phyloP scores from a whole-genome alignment of 495 filamentous ascomycete species.

The Trichocladium uniseriatum region DNA sequence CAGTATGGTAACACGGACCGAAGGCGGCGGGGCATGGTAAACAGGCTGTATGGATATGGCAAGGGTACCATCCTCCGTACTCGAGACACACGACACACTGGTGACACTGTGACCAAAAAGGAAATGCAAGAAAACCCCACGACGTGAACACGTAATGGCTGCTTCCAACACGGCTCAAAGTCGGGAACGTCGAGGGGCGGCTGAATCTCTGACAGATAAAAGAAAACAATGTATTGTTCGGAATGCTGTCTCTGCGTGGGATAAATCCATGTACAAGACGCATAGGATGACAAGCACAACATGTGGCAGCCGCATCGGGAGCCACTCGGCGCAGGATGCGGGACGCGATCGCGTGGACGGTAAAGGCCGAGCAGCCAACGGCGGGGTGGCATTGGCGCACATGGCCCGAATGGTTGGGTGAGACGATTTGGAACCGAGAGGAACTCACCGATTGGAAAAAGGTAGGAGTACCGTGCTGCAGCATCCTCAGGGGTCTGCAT shows the following conservation, averaged over 20 bases:
- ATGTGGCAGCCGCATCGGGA: conserved; percentile 3
- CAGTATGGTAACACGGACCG: conserved; percentile 3
- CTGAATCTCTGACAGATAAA: conserved; percentile 14
- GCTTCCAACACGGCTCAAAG: neutral
- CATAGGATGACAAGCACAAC: neutral
- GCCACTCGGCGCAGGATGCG: conserved; percentile 17
- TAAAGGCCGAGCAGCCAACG: conserved; percentile 27
- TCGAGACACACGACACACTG: neutral
- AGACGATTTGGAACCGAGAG: conserved; percentile 18
- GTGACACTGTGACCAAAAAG: neutral
- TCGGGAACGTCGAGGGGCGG: neutral
- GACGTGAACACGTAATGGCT: conserved; percentile 6
- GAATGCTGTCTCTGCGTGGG: conserved; percentile 10
- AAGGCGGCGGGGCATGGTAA: too few species aligned
- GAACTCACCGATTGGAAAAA: conserved; percentile 45
- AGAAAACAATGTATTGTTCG: conserved; percentile 1
- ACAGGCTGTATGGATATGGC: too few species aligned
- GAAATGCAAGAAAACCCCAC: neutral
- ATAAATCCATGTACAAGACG: neutral
- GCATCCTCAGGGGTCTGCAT: conserved; percentile 40
- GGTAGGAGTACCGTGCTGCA: conserved; percentile 33
- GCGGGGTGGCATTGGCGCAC: conserved; percentile 29
- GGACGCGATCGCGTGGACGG: conserved; percentile 19
- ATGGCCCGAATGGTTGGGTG: conserved; percentile 40
- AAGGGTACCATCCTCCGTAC: too few species aligned